Evolutionary conservation across 768 basidiomycete genomes (phyloP).

Genomic region (Boletus rubroflammeus): DNA sequence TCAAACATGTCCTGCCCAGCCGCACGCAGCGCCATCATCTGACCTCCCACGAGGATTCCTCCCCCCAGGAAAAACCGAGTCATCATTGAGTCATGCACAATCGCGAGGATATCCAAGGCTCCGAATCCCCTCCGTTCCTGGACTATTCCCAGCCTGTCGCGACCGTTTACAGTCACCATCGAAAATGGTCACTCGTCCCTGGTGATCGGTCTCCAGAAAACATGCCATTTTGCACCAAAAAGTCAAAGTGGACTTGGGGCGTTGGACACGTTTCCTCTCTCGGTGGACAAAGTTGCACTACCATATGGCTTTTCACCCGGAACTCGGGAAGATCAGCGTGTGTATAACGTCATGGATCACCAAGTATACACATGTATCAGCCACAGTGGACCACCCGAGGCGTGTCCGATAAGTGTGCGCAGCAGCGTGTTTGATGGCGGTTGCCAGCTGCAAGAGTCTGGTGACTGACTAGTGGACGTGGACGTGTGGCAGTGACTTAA

Average conservation of each 20-base stretch:
- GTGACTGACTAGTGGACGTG: too few relatives aligned
- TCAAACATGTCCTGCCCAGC: neutral
- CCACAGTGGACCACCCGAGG: neutral
- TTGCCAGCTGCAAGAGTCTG: too few relatives aligned
- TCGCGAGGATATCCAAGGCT: neutral
- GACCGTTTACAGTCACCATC: neutral
- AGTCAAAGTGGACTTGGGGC: neutral
- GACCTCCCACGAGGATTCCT: conserved; percentile 14
- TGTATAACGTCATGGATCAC: neutral
- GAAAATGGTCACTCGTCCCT: neutral
- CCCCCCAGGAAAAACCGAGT: neutral
- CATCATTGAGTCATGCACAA: neutral
- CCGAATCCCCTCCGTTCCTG: conserved; percentile 5
- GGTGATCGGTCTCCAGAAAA: conserved; percentile 4
- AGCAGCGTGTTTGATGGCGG: neutral
- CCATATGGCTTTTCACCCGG: conserved; percentile 2
- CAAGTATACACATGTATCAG: neutral
- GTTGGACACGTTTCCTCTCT: neutral
- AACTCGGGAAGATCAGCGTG: conserved; percentile 6
- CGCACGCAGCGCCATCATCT: neutral
- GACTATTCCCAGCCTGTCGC: neutral
- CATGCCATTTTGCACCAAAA: neutral
- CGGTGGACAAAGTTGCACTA: neutral
- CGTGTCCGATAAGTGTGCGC: neutral
- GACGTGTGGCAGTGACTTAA: neutral